Conservation (phyloP, 2,329 filamentous ascomycete species). For the Hymenoscyphus scutula region DNA sequence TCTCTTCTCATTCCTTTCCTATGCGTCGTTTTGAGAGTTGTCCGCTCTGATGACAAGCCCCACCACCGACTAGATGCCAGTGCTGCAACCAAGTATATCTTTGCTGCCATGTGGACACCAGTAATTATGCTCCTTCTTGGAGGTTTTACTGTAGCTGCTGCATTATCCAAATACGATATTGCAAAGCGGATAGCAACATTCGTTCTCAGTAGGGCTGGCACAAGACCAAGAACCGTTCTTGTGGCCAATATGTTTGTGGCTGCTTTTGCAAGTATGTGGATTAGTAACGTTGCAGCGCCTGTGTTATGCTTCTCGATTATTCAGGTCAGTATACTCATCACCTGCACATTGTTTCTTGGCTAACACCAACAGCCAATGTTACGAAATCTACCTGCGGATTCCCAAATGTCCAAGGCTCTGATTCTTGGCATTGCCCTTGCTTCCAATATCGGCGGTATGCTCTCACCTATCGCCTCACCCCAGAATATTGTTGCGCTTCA, state of each 20-base stretch:
- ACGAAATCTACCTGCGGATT: conserved; percentile 85
- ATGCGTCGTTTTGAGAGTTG: conserved; percentile 80
- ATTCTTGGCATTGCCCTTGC: conserved; percentile 93
- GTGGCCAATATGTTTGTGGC: conserved; percentile 99
- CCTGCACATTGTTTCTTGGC: not conserved
- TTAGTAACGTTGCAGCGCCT: conserved; percentile 95
- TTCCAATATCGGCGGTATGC: conserved; percentile 93
- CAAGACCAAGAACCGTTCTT: conserved; percentile 81
- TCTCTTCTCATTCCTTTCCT: conserved; percentile 92
- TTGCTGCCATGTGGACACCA: conserved; percentile 97
- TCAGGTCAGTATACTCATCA: conserved; percentile 56
- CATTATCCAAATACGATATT: conserved; percentile 94
- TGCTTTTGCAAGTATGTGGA: conserved; percentile 97
- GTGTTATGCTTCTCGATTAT: conserved; percentile 98
- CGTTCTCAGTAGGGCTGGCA: conserved; percentile 93
- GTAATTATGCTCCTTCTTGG: conserved; percentile 98
- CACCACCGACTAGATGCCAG: conserved; percentile 73
- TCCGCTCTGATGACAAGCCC: conserved; percentile 71
- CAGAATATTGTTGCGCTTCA: conserved; percentile 96
- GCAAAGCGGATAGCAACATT: conserved; percentile 97
- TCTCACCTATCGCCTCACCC: conserved; percentile 93
- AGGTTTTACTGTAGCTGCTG: conserved; percentile 93
- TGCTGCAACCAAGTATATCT: conserved; percentile 78
- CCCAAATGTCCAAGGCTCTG: conserved; percentile 89
- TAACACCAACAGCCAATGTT: conserved; percentile 69